Evolutionary conservation across 1,139 yeast genomes (phyloP).

Genomic region (Kodamaea suecica): DNA sequence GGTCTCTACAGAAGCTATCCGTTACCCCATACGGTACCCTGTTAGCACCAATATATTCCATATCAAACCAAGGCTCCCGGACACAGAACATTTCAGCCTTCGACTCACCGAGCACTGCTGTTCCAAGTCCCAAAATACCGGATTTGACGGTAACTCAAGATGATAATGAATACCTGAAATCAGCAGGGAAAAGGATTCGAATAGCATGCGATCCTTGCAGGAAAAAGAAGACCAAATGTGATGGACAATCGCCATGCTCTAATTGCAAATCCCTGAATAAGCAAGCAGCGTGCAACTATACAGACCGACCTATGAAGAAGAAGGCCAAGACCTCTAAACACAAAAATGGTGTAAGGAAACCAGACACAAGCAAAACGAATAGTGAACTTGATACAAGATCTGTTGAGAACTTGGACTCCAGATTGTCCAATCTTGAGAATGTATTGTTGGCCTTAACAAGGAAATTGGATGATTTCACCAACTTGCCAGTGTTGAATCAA

Average conservation of each 20-base stretch:
- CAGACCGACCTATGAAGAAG: slow-evolving; percentile 22
- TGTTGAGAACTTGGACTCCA: slow-evolving; percentile 18
- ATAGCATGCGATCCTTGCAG: slow-evolving; percentile 27
- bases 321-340: slow-evolving; percentile 7
- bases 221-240: slow-evolving; percentile 24
- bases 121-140: too few species aligned
- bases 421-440: slow-evolving; percentile 25
- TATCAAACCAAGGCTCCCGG: not conserved
- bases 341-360: slow-evolving; percentile 2
- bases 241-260: slow-evolving; percentile 22
- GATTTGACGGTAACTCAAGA: too few species aligned
- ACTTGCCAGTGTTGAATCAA: not conserved
- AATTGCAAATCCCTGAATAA: slow-evolving; percentile 19
- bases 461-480: slow-evolving; percentile 13
- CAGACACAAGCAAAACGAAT: too few species aligned
- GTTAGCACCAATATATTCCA: not conserved
- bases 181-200: slow-evolving; percentile 14
- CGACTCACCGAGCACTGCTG: too few species aligned
- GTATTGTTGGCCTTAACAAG: slow-evolving; percentile 20
- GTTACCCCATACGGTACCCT: not conserved
- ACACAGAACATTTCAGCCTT: too few species aligned
- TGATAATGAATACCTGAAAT: slow-evolving; percentile 10
- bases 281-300: slow-evolving; percentile 26
- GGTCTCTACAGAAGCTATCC: slow-evolving; percentile 5
- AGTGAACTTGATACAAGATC: slow-evolving; percentile 6